phyloP scores from a whole-genome alignment of 768 basidiomycete species.

The Saitozyma podzolica region DNA sequence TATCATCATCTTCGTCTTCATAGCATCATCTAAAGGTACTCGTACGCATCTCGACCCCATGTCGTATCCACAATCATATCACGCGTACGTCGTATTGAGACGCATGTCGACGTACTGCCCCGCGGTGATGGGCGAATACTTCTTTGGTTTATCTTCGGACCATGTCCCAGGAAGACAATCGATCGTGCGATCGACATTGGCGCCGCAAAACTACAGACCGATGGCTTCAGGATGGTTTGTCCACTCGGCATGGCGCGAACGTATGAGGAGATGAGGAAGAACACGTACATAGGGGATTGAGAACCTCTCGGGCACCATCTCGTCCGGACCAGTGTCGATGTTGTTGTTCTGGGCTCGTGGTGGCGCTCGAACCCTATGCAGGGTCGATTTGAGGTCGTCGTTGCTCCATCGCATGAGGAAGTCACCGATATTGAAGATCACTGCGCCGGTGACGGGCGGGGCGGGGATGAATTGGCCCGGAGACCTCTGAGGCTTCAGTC shows the following conservation, averaged over 20 bases:
- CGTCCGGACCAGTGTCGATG: no score
- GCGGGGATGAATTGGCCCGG: constrained; percentile 53
- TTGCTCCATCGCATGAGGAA: constrained; percentile 45
- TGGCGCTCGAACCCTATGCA: constrained; percentile 47
- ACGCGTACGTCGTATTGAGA: constrained; percentile 24
- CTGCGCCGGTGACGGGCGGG: constrained; percentile 46
- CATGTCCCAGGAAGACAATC: constrained; percentile 60
- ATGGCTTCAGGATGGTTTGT: no score
- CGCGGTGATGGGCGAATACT: constrained; percentile 55
- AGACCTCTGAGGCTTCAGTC: not conserved
- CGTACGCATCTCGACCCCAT: no score
- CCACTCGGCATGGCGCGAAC: no score
- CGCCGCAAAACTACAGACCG: constrained; percentile 47
- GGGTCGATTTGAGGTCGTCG: constrained; percentile 46
- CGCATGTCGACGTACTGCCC: constrained; percentile 25
- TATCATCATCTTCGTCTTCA: no score
- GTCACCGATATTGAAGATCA: constrained; percentile 45
- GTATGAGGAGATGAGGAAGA: not conserved
- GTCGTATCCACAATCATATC: no score
- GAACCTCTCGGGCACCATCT: constrained; percentile 60
- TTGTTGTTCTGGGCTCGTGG: no score
- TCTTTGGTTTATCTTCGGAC: constrained; percentile 57
- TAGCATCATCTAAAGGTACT: no score
- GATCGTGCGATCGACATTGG: constrained; percentile 55
- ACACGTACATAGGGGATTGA: constrained; percentile 61